These are phyloP conservation scores for Geotrichum armillariae DNA, from an alignment of 1,139 yeast species.

Conservation along the genomic window DNA sequence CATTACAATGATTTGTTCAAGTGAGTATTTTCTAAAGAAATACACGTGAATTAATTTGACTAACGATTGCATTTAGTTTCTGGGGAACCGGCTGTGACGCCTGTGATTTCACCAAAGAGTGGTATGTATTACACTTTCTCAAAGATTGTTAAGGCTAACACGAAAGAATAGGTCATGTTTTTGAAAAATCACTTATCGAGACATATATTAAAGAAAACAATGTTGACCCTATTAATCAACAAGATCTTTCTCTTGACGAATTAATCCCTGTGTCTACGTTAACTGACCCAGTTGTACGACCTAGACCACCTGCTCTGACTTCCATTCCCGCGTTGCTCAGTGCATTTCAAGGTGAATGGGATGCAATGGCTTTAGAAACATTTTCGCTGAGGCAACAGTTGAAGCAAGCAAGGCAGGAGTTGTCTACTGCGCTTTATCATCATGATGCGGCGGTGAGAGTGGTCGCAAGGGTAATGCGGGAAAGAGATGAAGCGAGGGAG, in stretches of 20 bases:
- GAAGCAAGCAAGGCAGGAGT: slow-evolving; percentile 63
- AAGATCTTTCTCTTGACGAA: slow-evolving; percentile 59
- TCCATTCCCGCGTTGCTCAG: slow-evolving; percentile 80
- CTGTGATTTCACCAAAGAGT: slow-evolving; percentile 77
- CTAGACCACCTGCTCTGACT: slow-evolving; percentile 53
- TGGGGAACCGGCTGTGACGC: slow-evolving; percentile 64
- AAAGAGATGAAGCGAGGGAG: slow-evolving; percentile 67
- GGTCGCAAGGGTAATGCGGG: slow-evolving; percentile 69
- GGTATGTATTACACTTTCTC: slow-evolving; percentile 39
- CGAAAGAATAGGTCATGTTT: slow-evolving; percentile 47
- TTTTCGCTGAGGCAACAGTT: slow-evolving; percentile 76
- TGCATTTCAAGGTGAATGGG: slow-evolving; percentile 87
- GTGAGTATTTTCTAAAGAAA: slow-evolving; percentile 29
- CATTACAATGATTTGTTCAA: slow-evolving; percentile 34
- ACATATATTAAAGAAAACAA: slow-evolving; percentile 65
- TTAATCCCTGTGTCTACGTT: slow-evolving; percentile 49
- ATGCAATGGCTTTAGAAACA: slow-evolving; percentile 77
- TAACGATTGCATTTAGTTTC: slow-evolving; percentile 45
- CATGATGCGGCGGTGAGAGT: slow-evolving; percentile 91
- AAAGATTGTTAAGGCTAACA: slow-evolving; percentile 1
- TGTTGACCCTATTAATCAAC: slow-evolving; percentile 74
- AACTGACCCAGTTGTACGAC: slow-evolving; percentile 42
- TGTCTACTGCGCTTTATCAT: slow-evolving; percentile 75
- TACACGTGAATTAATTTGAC: neutral
- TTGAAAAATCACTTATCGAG: slow-evolving; percentile 62